phyloP scores from a whole-genome alignment of 2,329 filamentous ascomycete species.

The Didymella lethalis region DNA sequence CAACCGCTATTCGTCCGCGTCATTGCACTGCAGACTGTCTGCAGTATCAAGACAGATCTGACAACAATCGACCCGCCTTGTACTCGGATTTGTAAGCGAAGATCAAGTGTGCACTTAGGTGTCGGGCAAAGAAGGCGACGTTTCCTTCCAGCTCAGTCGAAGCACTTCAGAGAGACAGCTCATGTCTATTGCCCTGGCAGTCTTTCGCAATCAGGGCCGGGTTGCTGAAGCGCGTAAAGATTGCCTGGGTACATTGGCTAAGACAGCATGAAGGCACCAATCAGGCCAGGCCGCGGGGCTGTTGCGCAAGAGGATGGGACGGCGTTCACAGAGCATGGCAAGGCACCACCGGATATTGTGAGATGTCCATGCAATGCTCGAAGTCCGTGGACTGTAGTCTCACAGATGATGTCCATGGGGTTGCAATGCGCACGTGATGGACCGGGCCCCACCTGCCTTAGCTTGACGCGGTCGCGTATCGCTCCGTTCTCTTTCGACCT shows the following conservation, averaged over 20 bases:
- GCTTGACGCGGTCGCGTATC: not conserved
- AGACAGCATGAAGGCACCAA: not conserved
- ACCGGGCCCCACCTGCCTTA: not conserved
- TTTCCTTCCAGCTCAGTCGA: not conserved
- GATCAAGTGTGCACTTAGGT: not conserved
- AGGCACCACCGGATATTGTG: not conserved
- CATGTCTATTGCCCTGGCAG: not conserved
- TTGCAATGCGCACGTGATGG: not conserved
- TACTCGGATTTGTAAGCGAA: constrained; percentile 5
- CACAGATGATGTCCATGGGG: not conserved
- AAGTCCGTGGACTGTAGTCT: not conserved
- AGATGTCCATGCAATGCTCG: not conserved
- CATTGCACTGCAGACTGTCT: not conserved
- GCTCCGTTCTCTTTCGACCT: not conserved
- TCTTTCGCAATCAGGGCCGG: not conserved
- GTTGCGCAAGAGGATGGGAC: not conserved
- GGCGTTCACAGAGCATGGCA: not conserved
- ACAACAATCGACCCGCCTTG: not conserved
- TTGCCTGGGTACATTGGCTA: no score
- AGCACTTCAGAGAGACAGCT: not conserved
- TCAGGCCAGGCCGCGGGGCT: not conserved
- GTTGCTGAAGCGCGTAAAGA: not conserved
- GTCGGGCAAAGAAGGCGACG: not conserved
- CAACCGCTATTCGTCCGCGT: constrained; percentile 5
- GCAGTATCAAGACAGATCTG: not conserved